Evolutionary conservation across 176 grass and related monocot species (phyloP).

Genomic region (Sorghum bicolor): Sorghum_bicolor_NCBIv3 NC_012873.2:41560501-41561000

Average conservation of each 20-base stretch:
- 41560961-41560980: neutral
- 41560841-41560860: neutral
- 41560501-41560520: constrained; percentile 7
- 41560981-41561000: neutral
- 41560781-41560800: constrained; percentile 19
- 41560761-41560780: constrained; percentile 55
- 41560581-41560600: constrained; percentile 45
- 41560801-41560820: neutral
- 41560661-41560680: neutral
- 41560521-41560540: neutral
- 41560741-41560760: constrained; percentile 52
- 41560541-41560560: constrained; percentile 36
- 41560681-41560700: constrained; percentile 11
- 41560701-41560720: constrained; percentile 4
- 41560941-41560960: constrained; percentile 1
- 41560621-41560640: constrained; percentile 70
- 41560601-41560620: constrained; percentile 55
- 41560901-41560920: neutral
- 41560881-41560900: constrained; percentile 18
- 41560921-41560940: neutral
- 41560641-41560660: constrained; percentile 44
- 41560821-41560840: neutral
- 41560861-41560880: neutral
- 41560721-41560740: constrained; percentile 44
- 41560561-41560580: constrained; percentile 78